Percentiles rank a stretch among this genome's conserved stretches.
These are phyloP conservation scores for Capillidium heterosporum DNA, from an alignment of 371 early-diverging fungal species.

Conservation along the genomic window DNA sequence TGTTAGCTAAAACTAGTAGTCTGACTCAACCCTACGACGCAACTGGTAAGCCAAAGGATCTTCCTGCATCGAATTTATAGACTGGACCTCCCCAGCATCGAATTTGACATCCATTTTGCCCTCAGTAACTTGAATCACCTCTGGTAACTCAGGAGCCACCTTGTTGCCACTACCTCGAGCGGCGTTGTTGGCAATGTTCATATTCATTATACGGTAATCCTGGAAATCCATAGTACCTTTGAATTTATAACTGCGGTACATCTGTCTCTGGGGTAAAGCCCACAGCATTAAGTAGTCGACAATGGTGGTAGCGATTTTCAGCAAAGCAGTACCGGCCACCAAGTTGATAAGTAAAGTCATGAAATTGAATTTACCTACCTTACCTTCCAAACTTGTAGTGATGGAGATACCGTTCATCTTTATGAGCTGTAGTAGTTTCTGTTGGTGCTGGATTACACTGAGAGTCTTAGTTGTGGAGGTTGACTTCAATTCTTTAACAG, in stretches of 20 bases:
- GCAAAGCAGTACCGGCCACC: conserved; percentile 28
- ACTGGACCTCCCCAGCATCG: too few relatives aligned
- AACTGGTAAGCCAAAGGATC: too few relatives aligned
- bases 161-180: too few relatives aligned
- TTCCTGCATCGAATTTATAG: too few relatives aligned
- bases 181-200: too few relatives aligned
- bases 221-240: conserved; percentile 16
- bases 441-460: neutral
- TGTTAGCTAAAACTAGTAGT: too few relatives aligned
- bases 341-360: conserved; percentile 24
- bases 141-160: too few relatives aligned
- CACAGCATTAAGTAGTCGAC: conserved; percentile 31
- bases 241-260: conserved; percentile 21
- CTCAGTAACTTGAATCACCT: too few relatives aligned
- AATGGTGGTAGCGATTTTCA: conserved; percentile 24
- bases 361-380: conserved; percentile 26
- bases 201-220: conserved; percentile 2
- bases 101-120: too few relatives aligned
- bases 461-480: neutral
- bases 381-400: conserved; percentile 26
- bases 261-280: conserved; percentile 19
- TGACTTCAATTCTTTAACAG: neutral
- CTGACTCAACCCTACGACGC: too few relatives aligned
- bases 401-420: conserved; percentile 23
- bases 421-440: neutral